Evolutionary conservation across 2,329 filamentous ascomycete species (phyloP), one percentile per base, ranked within the genome.

Genomic region (Clarireedia monteithiana): DNA sequence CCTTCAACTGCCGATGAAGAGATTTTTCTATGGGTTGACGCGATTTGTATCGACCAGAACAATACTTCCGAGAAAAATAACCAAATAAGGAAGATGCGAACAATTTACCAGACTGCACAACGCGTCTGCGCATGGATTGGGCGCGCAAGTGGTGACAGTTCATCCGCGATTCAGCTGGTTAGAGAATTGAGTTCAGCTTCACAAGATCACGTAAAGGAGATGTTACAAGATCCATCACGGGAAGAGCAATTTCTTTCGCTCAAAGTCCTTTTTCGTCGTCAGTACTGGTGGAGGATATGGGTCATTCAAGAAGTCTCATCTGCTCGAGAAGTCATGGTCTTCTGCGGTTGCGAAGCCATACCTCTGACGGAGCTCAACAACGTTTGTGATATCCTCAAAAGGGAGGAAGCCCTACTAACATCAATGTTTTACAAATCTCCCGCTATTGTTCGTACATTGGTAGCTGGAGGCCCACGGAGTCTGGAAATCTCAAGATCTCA

Each of bases 231-330:
- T 20, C 58, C 57, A 2, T 40, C 26, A 15, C 51, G 26, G 34
- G 49, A 50, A 30, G 55, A 53, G 9, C 14, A 55, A 67, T 67
- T 73, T 47, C 48, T 58, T 3, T 63, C 68, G 0, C 50, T 75
- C 0, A 58, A 72, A 2, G 54, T 59, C 6, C 58, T 75, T 2
- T 74, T 75, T 63, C 63, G 70, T 49, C 62, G 72, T 7, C 61
- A 64, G 2, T 76, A 73, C 68, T 74, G 73, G 57, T 70, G 67
- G 45, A 63, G 72, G 4, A 68, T 72, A 0, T 75, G 73, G 74
- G 70, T 75, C 1, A 68, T 76, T 0, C 73, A 76, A 59, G 74
- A 75, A 59, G 68, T 75, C 14, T 68, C 69, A 0, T 63, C 72
- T 26, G 71, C 73, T 0, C 59, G 58, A 27, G 58, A 60, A 3